Evolutionary conservation across 2,329 filamentous ascomycete species (phyloP).

Genomic region (Escovopsis weberi): DNA sequence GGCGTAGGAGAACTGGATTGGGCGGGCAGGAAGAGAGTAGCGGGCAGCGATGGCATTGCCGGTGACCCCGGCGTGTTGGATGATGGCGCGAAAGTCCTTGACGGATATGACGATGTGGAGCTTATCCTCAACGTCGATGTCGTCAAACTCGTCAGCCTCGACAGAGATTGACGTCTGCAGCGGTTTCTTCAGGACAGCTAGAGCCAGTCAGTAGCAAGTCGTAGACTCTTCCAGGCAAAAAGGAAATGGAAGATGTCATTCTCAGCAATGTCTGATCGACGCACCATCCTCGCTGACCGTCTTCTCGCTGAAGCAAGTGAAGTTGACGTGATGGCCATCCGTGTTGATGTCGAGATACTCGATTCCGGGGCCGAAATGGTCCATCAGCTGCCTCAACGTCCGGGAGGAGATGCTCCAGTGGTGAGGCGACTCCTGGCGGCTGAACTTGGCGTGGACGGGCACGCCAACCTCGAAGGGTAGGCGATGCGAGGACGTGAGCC

Average conservation of each 20-base stretch:
- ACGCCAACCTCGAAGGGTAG: conserved; percentile 60
- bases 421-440: conserved; percentile 48
- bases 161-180: conserved; percentile 67
- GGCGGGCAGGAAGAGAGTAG: conserved; percentile 57
- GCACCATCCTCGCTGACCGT: conserved; percentile 44
- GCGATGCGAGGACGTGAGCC: conserved; percentile 62
- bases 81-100: conserved; percentile 69
- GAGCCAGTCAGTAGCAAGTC: conserved; percentile 5
- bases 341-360: conserved; percentile 70
- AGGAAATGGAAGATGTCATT: no score
- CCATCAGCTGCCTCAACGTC: conserved; percentile 59
- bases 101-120: conserved; percentile 70
- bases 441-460: conserved; percentile 66
- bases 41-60: conserved; percentile 50
- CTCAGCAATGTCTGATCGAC: conserved; percentile 4
- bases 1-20: conserved; percentile 58
- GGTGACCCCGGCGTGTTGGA: conserved; percentile 57
- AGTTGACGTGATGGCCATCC: conserved; percentile 58
- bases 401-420: conserved; percentile 59
- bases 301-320: conserved; percentile 73
- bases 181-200: conserved; percentile 65
- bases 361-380: conserved; percentile 67
- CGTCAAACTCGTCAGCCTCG: conserved; percentile 62
- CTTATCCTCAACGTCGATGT: conserved; percentile 58
- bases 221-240: not conserved